Evolutionary conservation across 768 basidiomycete species (phyloP), one percentile per base, ranked within the genome.

Genomic region (Dioszegia crocea): DNA sequence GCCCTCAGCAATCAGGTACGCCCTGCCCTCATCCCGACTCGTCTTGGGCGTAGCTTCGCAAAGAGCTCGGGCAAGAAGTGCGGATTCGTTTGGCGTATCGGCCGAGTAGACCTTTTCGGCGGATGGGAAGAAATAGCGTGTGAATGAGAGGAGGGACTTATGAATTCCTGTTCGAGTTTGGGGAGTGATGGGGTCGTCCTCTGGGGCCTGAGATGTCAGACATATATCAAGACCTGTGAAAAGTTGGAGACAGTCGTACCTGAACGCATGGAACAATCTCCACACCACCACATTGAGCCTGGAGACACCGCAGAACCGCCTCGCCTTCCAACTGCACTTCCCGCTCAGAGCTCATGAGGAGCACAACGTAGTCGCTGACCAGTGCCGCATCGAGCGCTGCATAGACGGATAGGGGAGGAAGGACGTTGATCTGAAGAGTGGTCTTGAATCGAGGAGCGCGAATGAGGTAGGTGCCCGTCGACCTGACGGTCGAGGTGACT

Each of bases 391-490:
- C 91, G 38, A 98, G 81, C 3, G 88, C 83, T 2, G 84, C 82
- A 76, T 89, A 94, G 50, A 89, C 82, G 45, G 79, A 80, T 56
- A 83, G 82, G 67, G 89, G 87, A 1, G 83, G 84, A 1, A 94
- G 80, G 40, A 85, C 85, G 52, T 91, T 81, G 76, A 96, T 88
- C 69, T 96, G 92, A 2, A 97, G 80, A 5, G 87, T 88, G 0
- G 91, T 91, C 78, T 88, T 92, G 81, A 91, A 96, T 21, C 89
- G 84, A 48, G 90, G 88, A 36, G 86, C 88, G 72, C 91, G 93
- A 63, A 67, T 38, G 30, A 65, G 51, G 38, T 59, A 68, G 1
- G 56, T 61, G 1, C 61, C 58, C 11, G 23, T 45, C 14, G 67
- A 55, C 30, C 30, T 31, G 5, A 52, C 58, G 24, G 36, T 21